A percentile compares a stretch with the other conserved stretches of the same genome.
Evolutionary conservation across 129 eudicot species (phyloP).

Genomic region (Escallonia rubra): DNA sequence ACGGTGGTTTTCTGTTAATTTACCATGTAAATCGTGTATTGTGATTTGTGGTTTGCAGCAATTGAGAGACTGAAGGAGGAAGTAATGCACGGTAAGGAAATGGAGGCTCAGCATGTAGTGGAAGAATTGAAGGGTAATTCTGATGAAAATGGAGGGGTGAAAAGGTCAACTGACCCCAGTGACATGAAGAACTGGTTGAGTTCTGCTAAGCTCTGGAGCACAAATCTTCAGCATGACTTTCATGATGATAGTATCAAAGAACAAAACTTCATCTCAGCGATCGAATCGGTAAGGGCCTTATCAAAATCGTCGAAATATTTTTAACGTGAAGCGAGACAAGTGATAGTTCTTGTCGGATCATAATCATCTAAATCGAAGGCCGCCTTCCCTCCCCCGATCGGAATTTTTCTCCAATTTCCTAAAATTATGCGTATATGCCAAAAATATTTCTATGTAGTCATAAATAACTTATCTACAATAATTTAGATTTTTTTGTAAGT

Average conservation of each 20-base stretch:
- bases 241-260: not conserved
- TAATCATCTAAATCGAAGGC: no score
- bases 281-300: conserved; percentile 18
- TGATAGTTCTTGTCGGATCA: no score
- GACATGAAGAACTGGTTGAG: conserved; percentile 56
- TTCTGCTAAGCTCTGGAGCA: conserved; percentile 48
- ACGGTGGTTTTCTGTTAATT: not conserved
- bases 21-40: not conserved
- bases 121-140: conserved; percentile 17
- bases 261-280: conserved; percentile 6
- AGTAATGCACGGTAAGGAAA: conserved; percentile 7
- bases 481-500: no score
- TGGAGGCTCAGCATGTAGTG: conserved; percentile 11
- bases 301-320: not conserved
- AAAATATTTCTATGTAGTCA: no score
- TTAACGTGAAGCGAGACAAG: no score
- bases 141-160: conserved; percentile 24
- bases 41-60: conserved; percentile 20
- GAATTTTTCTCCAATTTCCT: no score
- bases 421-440: no score
- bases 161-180: conserved; percentile 17
- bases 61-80: conserved; percentile 37
- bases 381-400: no score
- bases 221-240: conserved; percentile 8
- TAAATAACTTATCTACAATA: no score